phyloP scores from a whole-genome alignment of 768 basidiomycete species.

The Suillus sp. region DNA sequence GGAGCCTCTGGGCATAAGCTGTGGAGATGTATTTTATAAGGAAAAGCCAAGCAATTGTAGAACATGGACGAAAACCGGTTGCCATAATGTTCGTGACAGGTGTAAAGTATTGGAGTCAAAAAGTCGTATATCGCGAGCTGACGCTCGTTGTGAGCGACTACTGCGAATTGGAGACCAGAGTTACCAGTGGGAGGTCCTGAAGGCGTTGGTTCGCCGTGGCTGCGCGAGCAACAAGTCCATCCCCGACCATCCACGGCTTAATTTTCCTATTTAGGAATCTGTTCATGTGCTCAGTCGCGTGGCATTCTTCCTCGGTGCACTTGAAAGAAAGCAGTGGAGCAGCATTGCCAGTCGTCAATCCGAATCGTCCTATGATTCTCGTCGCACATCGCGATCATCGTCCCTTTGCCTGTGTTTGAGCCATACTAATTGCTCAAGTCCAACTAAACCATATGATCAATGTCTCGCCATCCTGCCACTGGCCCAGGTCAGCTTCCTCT shows the following conservation, averaged over 20 bases:
- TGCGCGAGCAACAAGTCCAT: conserved; percentile 10
- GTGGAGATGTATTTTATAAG: conserved; percentile 21
- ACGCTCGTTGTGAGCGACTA: conserved; percentile 32
- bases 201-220: conserved; percentile 18
- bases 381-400: too few relatives aligned
- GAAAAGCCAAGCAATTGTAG: conserved; percentile 20
- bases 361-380: too few relatives aligned
- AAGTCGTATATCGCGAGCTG: conserved; percentile 21
- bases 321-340: too few relatives aligned
- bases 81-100: conserved; percentile 22
- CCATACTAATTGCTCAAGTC: too few relatives aligned
- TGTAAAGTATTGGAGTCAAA: conserved; percentile 29
- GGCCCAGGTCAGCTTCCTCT: too few relatives aligned
- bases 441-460: too few relatives aligned
- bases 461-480: too few relatives aligned
- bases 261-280: conserved; percentile 12
- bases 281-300: conserved; percentile 11
- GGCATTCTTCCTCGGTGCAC: too few relatives aligned
- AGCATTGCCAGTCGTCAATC: too few relatives aligned
- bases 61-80: conserved; percentile 9
- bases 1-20: conserved; percentile 48
- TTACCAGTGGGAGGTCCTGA: conserved; percentile 6
- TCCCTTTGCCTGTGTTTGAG: too few relatives aligned
- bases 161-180: conserved; percentile 17
- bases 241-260: conserved; percentile 10